Base-by-base conservation (phyloP, 768 basidiomycete genomes). In the Arthromyces matolae region DNA sequence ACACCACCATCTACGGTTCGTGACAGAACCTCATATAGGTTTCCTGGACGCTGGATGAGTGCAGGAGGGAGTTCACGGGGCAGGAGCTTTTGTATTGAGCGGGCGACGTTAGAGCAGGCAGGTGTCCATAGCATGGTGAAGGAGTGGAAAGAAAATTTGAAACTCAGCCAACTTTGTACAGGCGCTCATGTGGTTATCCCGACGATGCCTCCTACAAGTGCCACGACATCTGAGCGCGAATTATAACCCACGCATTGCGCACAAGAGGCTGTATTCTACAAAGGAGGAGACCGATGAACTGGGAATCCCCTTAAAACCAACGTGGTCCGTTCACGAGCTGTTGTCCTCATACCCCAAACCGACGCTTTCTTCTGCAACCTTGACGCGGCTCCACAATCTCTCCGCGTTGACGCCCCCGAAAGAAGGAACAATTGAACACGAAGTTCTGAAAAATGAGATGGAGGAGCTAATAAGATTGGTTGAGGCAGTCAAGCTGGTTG, bases 271-370 rank as follows among this genome's bases (percentile, higher is more conserved):
- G 12, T 51, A 48, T 27, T 36, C 20, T 33, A 47, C 49, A 10
- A 44, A 41, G 8, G 53, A 55, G 32, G 58, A 67, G 42, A 74
- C 74, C 2, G 87, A 90, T 55, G 64, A 73, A 4, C 78, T 69
- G 47, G 84, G 82, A 14, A 79, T 91, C 47, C 89, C 89, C 5
- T 48, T 72, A 0, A 64, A 67, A 36, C 83, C 89, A 18, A 83
- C 84, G 0, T 92, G 90, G 90, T 92, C 90, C 44, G 83, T 93
- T 38, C 75, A 83, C 56, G 69, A 83, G 39, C 75, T 92, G 8
- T 66, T 92, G 5, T 84, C 86, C 5, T 89, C 88, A 4, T 92
- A 90, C 59, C 81, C 87, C 3, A 77, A 72, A 10, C 88, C 88
- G 14, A 70, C 69, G 2, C 70, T 92, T 39, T 71, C 81, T 6